Evolutionary conservation across 495 filamentous ascomycete species (phyloP).

Genomic region (Barbatosphaeria neglecta): DNA sequence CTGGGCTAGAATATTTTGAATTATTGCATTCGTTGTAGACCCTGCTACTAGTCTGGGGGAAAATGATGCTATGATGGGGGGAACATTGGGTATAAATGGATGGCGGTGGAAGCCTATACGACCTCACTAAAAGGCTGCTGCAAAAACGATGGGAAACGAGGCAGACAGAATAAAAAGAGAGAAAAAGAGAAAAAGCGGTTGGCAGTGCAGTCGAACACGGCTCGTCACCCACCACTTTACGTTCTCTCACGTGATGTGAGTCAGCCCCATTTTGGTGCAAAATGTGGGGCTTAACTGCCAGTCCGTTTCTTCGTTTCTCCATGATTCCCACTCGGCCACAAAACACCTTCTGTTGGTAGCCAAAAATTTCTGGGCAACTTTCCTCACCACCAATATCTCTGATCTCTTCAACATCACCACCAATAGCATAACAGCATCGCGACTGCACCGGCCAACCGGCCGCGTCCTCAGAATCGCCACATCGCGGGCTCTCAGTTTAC

Average conservation of each 20-base stretch:
- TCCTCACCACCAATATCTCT: conserved; percentile 18
- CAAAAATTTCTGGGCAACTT: conserved; percentile 2
- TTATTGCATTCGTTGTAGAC: too few species aligned
- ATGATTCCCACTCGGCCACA: not conserved
- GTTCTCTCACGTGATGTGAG: not conserved
- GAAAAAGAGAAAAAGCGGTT: not conserved
- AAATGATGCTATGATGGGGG: too few species aligned
- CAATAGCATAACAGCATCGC: conserved; percentile 18
- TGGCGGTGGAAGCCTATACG: too few species aligned
- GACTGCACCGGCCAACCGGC: not conserved
- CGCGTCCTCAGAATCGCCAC: too few species aligned
- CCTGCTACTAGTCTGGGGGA: too few species aligned
- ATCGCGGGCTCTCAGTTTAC: too few species aligned
- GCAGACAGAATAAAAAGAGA: too few species aligned
- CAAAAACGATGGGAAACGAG: too few species aligned
- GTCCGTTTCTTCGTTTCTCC: not conserved
- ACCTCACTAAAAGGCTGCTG: too few species aligned
- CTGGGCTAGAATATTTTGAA: too few species aligned
- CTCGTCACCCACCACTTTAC: not conserved
- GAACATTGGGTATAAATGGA: too few species aligned
- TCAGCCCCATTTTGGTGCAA: not conserved
- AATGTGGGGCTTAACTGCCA: not conserved
- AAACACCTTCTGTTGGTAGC: not conserved
- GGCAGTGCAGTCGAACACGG: not conserved
- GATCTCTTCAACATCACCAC: conserved; percentile 6